These are phyloP conservation scores for Nothophoma quercina DNA, from an alignment of 2,329 filamentous ascomycete genomes.

Conservation along the genomic window DNA sequence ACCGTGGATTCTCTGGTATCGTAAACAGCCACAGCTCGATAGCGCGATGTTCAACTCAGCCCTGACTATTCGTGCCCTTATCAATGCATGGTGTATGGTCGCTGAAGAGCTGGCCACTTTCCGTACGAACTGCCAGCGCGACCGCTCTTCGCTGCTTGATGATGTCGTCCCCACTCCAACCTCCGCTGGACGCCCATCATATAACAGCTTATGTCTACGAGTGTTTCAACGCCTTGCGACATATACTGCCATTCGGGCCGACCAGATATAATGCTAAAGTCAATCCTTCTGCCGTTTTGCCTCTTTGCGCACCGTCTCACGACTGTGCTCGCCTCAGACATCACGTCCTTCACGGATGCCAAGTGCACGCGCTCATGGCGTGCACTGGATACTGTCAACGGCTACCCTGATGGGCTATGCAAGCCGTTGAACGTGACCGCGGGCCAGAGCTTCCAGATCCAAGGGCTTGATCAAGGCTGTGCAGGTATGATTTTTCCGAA, in stretches of 20 bases:
- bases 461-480: constrained; percentile 35
- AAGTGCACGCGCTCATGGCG: constrained; percentile 22
- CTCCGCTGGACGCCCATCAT: background rate
- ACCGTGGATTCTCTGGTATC: too few species aligned
- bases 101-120: too few species aligned
- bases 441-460: constrained; percentile 33
- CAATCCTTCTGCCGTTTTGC: background rate
- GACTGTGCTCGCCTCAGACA: constrained; percentile 15
- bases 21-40: too few species aligned
- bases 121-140: too few species aligned
- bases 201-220: background rate
- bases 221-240: background rate
- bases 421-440: constrained; percentile 21
- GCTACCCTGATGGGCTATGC: constrained; percentile 28
- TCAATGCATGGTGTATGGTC: background rate
- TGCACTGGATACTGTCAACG: constrained; percentile 22
- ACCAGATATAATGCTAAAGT: background rate
- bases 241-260: background rate
- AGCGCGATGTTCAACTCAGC: too few species aligned
- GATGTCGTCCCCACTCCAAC: constrained; percentile 9
- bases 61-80: too few species aligned
- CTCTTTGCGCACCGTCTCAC: background rate
- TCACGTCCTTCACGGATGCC: constrained; percentile 23
- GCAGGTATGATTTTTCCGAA: constrained; percentile 24
- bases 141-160: background rate